Evolutionary conservation across 768 basidiomycete species (phyloP).

Genomic region (Panus rudis): DNA sequence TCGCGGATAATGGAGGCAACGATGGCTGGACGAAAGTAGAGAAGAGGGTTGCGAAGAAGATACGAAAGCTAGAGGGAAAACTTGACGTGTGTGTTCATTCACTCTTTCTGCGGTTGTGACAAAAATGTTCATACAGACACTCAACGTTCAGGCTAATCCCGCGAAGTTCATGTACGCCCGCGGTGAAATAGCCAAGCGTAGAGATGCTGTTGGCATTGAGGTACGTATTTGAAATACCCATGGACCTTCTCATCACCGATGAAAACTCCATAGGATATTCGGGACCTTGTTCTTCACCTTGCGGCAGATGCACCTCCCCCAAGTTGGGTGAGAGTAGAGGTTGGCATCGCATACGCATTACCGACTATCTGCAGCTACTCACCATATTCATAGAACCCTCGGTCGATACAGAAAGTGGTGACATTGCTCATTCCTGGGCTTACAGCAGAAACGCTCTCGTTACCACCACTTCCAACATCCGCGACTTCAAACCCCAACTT

Average conservation of each 20-base stretch:
- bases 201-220: conserved; percentile 72
- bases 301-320: conserved; percentile 78
- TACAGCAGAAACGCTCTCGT: conserved; percentile 60
- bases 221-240: conserved; percentile 49
- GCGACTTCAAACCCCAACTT: conserved; percentile 52
- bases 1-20: conserved; percentile 4
- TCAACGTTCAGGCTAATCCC: conserved; percentile 36
- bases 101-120: conserved; percentile 3
- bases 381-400: conserved; percentile 50
- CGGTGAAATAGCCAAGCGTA: conserved; percentile 64
- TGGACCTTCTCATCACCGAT: too few species aligned
- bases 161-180: conserved; percentile 81
- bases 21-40: conserved; percentile 65
- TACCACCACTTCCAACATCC: conserved; percentile 66
- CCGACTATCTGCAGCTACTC: neutral
- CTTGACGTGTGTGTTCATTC: conserved; percentile 46
- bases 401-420: conserved; percentile 71
- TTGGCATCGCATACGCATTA: conserved; percentile 26
- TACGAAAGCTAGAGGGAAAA: conserved; percentile 48
- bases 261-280: conserved; percentile 56
- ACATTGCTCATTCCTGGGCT: conserved; percentile 82
- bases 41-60: conserved; percentile 66
- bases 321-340: conserved; percentile 83
- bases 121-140: conserved; percentile 5
- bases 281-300: conserved; percentile 80